These are phyloP conservation scores for Microdochium paspali DNA, from an alignment of 2,329 filamentous ascomycete species.

Conservation along the genomic window DNA sequence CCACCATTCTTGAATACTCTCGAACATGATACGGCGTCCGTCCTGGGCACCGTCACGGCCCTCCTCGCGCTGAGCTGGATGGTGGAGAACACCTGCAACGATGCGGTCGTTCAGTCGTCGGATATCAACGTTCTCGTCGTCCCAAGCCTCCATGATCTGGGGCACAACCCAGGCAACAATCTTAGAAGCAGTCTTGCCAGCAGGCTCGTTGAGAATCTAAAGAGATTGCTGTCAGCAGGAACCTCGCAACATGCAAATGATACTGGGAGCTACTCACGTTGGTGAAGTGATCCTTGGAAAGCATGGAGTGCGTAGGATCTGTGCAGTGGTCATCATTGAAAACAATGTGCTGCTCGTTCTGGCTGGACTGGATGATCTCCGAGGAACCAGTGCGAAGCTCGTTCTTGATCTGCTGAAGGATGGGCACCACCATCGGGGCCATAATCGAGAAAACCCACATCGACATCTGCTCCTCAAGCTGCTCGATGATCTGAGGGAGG, in stretches of 20 bases:
- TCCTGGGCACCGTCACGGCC: conserved; percentile 63
- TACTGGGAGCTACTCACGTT: conserved; percentile 43
- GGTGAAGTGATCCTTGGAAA: conserved; percentile 92
- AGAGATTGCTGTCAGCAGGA: conserved; percentile 6
- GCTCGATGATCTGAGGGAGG: conserved; percentile 74
- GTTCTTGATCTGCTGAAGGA: conserved; percentile 77
- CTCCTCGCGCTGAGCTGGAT: conserved; percentile 67
- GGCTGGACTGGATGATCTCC: conserved; percentile 79
- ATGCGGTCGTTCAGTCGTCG: conserved; percentile 66
- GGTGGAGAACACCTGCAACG: conserved; percentile 75
- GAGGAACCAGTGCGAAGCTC: conserved; percentile 80
- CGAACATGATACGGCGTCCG: conserved; percentile 69
- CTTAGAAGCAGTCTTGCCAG: conserved; percentile 70
- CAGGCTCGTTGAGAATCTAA: conserved; percentile 74
- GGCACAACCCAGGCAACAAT: conserved; percentile 81
- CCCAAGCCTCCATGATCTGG: conserved; percentile 81
- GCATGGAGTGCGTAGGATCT: conserved; percentile 90
- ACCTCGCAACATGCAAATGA: conserved; percentile 3
- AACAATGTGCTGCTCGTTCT: conserved; percentile 76
- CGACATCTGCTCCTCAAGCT: conserved; percentile 79
- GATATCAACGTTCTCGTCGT: conserved; percentile 63
- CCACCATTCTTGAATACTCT: conserved; percentile 82
- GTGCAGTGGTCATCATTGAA: conserved; percentile 69
- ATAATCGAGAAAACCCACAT: conserved; percentile 88
- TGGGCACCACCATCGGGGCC: conserved; percentile 77